These are phyloP conservation scores for Bryopsis sp. DNA, from an alignment of 139 green algal genomes.

Conservation along the genomic window DNA sequence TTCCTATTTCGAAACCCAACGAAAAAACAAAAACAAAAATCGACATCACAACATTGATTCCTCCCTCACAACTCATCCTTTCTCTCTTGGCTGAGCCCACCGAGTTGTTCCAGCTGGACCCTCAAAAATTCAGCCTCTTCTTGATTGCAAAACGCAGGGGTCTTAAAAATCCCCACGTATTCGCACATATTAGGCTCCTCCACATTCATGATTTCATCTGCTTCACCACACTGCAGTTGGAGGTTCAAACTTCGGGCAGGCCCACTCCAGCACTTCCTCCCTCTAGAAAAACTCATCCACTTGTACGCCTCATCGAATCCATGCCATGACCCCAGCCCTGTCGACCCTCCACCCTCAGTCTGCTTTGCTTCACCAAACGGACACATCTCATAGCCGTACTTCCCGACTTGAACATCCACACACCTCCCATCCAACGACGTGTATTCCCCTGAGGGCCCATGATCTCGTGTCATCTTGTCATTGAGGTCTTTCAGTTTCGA, in stretches of 20 bases:
- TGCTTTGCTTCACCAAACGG: constrained; percentile 58
- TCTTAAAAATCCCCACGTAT: constrained; percentile 55
- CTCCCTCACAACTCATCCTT: constrained; percentile 19
- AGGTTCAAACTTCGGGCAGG: constrained; percentile 52
- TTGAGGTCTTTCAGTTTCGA: constrained; percentile 1
- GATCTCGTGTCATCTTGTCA: constrained; percentile 3
- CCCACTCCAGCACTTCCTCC: constrained; percentile 61
- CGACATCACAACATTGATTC: too few relatives aligned
- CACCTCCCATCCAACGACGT: constrained; percentile 10
- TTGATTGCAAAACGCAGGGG: constrained; percentile 50
- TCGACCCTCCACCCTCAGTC: constrained; percentile 39
- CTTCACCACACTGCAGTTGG: constrained; percentile 46
- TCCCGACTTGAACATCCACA: not conserved
- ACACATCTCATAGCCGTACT: constrained; percentile 40
- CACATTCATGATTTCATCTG: constrained; percentile 46
- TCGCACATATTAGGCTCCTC: constrained; percentile 67
- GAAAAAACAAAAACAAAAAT: too few relatives aligned
- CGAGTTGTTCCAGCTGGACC: constrained; percentile 21
- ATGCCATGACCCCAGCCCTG: constrained; percentile 53
- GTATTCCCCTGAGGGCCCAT: constrained; percentile 11
- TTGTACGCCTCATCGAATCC: constrained; percentile 40
- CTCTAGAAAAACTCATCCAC: constrained; percentile 37
- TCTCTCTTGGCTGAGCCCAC: constrained; percentile 23
- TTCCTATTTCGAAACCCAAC: too few relatives aligned
- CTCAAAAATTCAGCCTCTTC: constrained; percentile 20